Evolutionary conservation across 805 yeast species (phyloP), one percentile per base, ranked within the genome.

Genomic region (Teunomyces kruisii): DNA sequence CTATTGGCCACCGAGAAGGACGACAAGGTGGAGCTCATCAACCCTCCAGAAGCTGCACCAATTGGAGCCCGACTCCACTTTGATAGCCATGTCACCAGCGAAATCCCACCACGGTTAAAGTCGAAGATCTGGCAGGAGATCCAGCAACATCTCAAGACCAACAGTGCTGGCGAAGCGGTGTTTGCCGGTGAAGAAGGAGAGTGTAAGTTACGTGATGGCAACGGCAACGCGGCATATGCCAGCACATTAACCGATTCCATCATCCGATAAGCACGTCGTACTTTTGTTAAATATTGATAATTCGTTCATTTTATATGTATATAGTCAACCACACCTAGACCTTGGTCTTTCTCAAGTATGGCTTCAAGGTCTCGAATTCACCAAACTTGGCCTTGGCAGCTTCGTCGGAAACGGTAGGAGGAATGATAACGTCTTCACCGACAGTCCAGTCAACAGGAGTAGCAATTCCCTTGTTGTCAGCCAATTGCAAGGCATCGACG

Each of bases 371-470:
- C 55, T 79, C 70, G 74, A 79, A 81, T 46, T 80, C 79, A 41
- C 86, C 86, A 66, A 81, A 83, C 61, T 77, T 63, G 39, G 70
- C 71, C 62, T 74, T 74, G 32, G 88, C 88, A 52, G 74, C 81
- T 28, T 74, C 80, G 56, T 83, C 78, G 13, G 79, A 68, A 27
- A 83, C 81, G 30, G 78, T 69, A 42, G 88, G 88, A 43, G 84
- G 87, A 48, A 84, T 81, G 53, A 84, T 83, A 38, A 84, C 88
- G 64, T 84, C 88, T 49, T 83, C 81, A 50, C 88, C 89, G 33
- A 78, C 80, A 51, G 78, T 77, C 90, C 89, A 84, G 70, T 84
- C 80, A 46, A 80, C 78, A 44, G 90, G 89, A 22, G 89, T 84
- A 44, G 84, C 83, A 49, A 83, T 67, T 50, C 82, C 79, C 67